These are phyloP conservation scores for Metschnikowia hibisci DNA, from an alignment of 805 yeast species.

Conservation along the genomic window DNA sequence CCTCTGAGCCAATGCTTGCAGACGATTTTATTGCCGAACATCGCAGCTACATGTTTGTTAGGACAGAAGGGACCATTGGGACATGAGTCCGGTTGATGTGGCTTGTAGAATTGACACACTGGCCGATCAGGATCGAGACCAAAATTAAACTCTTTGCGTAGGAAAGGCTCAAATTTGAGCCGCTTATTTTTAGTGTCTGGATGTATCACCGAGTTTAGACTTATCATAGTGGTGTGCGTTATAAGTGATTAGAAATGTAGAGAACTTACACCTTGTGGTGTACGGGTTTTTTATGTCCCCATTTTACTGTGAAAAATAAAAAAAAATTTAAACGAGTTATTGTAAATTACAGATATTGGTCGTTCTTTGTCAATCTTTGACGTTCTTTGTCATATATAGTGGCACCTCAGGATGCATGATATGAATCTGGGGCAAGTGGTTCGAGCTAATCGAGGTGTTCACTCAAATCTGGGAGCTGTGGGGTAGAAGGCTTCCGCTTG, in stretches of 20 bases:
- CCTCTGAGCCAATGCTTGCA: conserved; percentile 99
- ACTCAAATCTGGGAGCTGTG: conserved; percentile 8
- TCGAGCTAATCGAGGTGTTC: conserved; percentile 8
- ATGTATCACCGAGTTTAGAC: conserved; percentile 36
- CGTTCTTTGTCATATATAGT: too few species aligned
- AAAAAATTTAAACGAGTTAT: too few species aligned
- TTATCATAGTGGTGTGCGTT: conserved; percentile 25
- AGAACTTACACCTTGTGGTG: neutral
- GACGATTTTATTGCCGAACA: conserved; percentile 60
- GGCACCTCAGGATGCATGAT: conserved; percentile 23
- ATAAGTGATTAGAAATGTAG: neutral
- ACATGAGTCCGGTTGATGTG: conserved; percentile 59
- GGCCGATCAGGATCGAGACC: conserved; percentile 85
- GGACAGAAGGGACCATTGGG: conserved; percentile 86
- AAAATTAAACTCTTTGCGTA: conserved; percentile 73
- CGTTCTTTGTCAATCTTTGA: too few species aligned
- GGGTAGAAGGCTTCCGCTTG: conserved; percentile 15
- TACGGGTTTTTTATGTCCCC: conserved; percentile 38
- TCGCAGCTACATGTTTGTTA: conserved; percentile 69
- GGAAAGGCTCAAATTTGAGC: conserved; percentile 75
- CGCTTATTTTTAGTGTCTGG: conserved; percentile 37
- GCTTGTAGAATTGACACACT: conserved; percentile 67
- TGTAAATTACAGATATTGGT: conserved; percentile 15
- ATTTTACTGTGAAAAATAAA: neutral
- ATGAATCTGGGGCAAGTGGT: neutral